Evolutionary conservation across 495 filamentous ascomycete genomes (phyloP).

Genomic region (Tuber brumale): DNA sequence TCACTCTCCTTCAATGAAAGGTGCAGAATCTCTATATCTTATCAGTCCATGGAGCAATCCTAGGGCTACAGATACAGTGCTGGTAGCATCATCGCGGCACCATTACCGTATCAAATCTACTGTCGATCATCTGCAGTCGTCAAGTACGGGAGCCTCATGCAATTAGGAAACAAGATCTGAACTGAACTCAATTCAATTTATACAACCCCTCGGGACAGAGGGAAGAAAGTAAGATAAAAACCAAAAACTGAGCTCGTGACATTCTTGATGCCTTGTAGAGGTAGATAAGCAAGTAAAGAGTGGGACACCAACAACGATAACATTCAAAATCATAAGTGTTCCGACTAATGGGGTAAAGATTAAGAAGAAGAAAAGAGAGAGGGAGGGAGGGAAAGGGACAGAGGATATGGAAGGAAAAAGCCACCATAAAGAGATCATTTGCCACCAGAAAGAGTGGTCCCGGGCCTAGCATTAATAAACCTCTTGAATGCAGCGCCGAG

Average conservation of each 20-base stretch:
- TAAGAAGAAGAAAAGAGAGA: neutral
- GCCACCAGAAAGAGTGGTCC: constrained; percentile 1
- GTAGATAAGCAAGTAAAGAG: neutral
- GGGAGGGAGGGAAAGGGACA: neutral
- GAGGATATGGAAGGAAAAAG: neutral
- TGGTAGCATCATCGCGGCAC: neutral
- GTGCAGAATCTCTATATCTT: too few species aligned
- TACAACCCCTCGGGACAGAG: neutral
- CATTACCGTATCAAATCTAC: neutral
- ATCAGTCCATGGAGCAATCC: too few species aligned
- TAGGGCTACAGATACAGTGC: too few species aligned
- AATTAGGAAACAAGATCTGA: neutral
- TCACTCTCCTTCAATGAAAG: too few species aligned
- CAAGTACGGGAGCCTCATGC: neutral
- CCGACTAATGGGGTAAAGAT: neutral
- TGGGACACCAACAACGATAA: neutral
- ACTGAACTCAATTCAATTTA: too few species aligned
- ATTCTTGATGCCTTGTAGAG: neutral
- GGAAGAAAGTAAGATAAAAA: neutral
- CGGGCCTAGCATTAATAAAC: constrained; percentile 22
- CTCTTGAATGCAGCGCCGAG: constrained; percentile 29
- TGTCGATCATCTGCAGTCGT: neutral
- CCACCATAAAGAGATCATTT: constrained; percentile 14
- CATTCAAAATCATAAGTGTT: neutral
- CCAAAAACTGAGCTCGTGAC: neutral